These are phyloP conservation scores for Dryas alaskensis DNA, from an alignment of 306 rosid genomes.

Conservation along the genomic window DNA sequence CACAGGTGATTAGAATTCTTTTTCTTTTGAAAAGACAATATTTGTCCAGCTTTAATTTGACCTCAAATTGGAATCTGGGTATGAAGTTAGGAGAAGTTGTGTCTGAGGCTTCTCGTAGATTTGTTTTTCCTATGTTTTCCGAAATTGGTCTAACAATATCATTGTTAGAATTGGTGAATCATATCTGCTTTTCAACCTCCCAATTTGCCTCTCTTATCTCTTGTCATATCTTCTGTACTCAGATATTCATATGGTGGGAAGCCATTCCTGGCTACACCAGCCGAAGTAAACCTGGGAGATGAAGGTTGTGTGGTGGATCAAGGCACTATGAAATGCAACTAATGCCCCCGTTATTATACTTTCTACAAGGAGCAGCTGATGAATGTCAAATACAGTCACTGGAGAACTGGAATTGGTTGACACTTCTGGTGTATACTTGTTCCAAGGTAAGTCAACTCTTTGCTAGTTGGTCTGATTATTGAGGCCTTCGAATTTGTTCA, in stretches of 20 bases:
- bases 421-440: constrained; percentile 71
- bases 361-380: constrained; percentile 65
- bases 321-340: constrained; percentile 85
- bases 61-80: no score
- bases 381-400: constrained; percentile 42
- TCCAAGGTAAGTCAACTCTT: constrained; percentile 48
- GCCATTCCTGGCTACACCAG: constrained; percentile 60
- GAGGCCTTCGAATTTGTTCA: no score
- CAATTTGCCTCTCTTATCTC: background rate
- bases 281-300: constrained; percentile 53
- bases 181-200: background rate
- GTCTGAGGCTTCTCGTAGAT: background rate
- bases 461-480: constrained; percentile 18
- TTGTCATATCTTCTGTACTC: constrained; percentile 16
- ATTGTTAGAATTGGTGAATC: background rate
- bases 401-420: constrained; percentile 90
- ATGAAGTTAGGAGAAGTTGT: no score
- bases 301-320: constrained; percentile 62
- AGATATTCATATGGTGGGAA: constrained; percentile 75
- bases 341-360: constrained; percentile 79
- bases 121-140: background rate
- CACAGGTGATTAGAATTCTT: no score
- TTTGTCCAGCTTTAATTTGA: no score
- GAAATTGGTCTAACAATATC: background rate
- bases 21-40: no score